Base-by-base conservation (phyloP, 345 rosid species). In the Citrus unshiu region DNA sequence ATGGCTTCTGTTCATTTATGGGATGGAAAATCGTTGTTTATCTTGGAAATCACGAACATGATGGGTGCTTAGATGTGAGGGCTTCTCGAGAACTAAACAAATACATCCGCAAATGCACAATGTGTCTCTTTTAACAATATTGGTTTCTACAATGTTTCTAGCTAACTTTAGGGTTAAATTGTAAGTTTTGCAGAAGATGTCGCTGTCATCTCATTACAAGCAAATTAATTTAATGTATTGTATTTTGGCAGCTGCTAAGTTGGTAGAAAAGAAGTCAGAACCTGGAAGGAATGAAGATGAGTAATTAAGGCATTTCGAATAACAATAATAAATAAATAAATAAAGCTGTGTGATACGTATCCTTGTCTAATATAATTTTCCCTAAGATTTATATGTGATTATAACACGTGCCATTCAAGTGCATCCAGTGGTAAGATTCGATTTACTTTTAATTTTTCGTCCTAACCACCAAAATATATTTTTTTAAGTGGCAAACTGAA, bases 141-240 rank as follows among this genome's bases (percentile, higher is more conserved):
- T 80, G 80, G 76, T 80, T 73, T 73, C 74, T 73, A 77, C 83
- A 72, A 83, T 71, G 85, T 56, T 64, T 22, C n/a, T 13, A n/a
- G 6, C 32, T 63, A 35, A 6, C 75, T 39, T 1, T 27, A 22
- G 14, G n/a, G n/a, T 67, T 58, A 32, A 4, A 24, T 12, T 49
- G 22, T 30, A 3, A 4, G 12, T 35, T 35, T 22, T 73, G 6
- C 14, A 39, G 12, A 25, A 72, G 34, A 22, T 10, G 46, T 56
- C 13, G 7, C 9, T 34, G 12, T 57, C 51, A 32, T 5, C 35
- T 62, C 29, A 56, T 22, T 22, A 72, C 75, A 56, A 56, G 32
- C 35, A 25, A 12, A 67, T 43, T 43, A 43, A 43, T 43, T 43
- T 43, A 43, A 43, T 43, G 3, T 43, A 43, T 43, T 43, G 3